Evolutionary conservation across 1,284 basidiomycete genomes (phyloP).

Genomic region (Schizophyllum amplum): DNA sequence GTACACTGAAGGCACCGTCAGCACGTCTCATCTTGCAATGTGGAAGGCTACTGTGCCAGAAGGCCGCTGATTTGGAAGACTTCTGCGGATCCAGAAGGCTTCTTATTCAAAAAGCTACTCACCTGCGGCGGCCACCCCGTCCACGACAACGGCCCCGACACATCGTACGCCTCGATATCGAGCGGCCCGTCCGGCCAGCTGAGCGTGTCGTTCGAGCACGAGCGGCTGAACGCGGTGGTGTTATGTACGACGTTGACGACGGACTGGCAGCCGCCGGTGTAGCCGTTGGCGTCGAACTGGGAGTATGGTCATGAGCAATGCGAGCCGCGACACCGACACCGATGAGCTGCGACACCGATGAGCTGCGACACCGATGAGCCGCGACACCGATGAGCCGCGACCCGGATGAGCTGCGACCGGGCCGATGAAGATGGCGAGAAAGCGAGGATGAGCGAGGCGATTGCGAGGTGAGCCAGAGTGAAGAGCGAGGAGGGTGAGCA

Average conservation of each 20-base stretch:
- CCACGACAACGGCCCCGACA: constrained; percentile 40
- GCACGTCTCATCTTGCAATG: no score
- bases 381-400: no score
- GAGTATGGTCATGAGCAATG: background rate
- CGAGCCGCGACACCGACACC: background rate
- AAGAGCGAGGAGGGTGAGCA: no score
- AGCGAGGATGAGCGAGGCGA: no score
- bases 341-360: no score
- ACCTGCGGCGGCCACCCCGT: constrained; percentile 55
- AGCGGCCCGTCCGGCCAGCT: constrained; percentile 28
- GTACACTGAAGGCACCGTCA: constrained; percentile 30
- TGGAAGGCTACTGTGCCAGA: no score
- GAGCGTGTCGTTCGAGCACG: constrained; percentile 41
- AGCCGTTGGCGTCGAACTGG: constrained; percentile 12
- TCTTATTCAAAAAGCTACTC: constrained; percentile 11
- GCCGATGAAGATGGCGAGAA: no score
- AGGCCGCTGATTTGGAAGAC: no score
- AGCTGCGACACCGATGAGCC: no score
- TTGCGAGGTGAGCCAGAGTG: no score
- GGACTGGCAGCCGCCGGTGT: constrained; percentile 43
- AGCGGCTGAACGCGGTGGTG: constrained; percentile 22
- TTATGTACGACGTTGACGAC: constrained; percentile 44
- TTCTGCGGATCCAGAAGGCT: no score
- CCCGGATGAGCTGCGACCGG: no score
- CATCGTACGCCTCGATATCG: constrained; percentile 35